Percentiles rank a stretch among this genome's conserved stretches.
Conservation (phyloP, 306 rosid species). For the Oxytropis ochrocephala region DNA sequence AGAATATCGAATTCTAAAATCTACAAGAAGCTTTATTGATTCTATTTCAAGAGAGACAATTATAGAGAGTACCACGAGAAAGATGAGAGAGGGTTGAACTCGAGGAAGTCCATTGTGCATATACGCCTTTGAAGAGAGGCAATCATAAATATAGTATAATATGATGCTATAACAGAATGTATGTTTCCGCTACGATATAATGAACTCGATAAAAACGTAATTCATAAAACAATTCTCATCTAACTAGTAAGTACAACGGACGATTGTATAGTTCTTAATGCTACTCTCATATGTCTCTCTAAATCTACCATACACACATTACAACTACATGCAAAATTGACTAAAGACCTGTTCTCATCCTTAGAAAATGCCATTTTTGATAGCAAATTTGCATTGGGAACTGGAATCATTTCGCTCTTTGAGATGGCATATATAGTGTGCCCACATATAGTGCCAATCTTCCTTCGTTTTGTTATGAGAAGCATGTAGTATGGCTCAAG, state of each 20-base stretch:
- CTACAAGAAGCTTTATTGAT: conserved; percentile 26
- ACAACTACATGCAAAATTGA: conserved; percentile 86
- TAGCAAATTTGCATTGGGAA: conserved; percentile 74
- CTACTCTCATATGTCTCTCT: conserved; percentile 52
- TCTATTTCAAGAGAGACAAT: conserved; percentile 30
- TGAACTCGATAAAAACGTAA: conserved; percentile 24
- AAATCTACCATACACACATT: conserved; percentile 57
- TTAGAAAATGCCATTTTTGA: conserved; percentile 82
- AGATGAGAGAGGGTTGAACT: conserved; percentile 35
- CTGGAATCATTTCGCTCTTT: conserved; percentile 78
- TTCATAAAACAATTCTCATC: conserved; percentile 33
- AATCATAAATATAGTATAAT: conserved; percentile 34
- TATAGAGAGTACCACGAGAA: conserved; percentile 35
- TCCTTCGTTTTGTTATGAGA: conserved; percentile 76
- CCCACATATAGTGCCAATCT: conserved; percentile 83
- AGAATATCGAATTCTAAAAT: neutral
- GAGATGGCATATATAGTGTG: conserved; percentile 70
- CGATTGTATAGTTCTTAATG: conserved; percentile 40
- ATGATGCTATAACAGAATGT: conserved; percentile 33
- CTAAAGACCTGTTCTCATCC: conserved; percentile 99
- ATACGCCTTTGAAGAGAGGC: conserved; percentile 39
- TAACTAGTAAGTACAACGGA: conserved; percentile 64
- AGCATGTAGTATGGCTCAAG: conserved; percentile 94
- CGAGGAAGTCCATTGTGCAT: conserved; percentile 47
- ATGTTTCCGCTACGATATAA: conserved; percentile 29